Percentiles rank a stretch among this genome's conserved stretches.
These are phyloP conservation scores for Hortiboletus campestris DNA, from an alignment of 768 basidiomycete genomes.

Conservation along the genomic window DNA sequence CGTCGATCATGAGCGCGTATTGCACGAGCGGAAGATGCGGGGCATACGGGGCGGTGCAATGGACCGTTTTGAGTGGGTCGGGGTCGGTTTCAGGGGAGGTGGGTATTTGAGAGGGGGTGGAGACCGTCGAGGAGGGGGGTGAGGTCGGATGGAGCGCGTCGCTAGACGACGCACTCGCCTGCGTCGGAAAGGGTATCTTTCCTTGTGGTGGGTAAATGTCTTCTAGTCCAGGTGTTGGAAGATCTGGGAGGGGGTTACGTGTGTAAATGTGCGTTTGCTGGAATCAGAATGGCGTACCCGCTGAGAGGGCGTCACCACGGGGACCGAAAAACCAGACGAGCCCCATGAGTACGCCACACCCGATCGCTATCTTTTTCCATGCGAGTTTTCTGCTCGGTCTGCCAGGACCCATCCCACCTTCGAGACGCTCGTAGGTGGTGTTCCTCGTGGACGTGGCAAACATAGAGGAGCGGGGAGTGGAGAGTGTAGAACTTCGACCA, in stretches of 20 bases:
- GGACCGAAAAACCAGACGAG: slow-evolving; percentile 72
- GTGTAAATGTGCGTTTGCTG: neutral
- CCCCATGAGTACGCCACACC: slow-evolving; percentile 51
- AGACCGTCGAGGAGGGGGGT: neutral
- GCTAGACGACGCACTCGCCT: neutral
- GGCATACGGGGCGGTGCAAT: slow-evolving; percentile 61
- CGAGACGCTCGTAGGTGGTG: slow-evolving; percentile 57
- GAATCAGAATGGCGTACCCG: slow-evolving; percentile 12
- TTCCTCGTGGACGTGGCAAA: slow-evolving; percentile 35
- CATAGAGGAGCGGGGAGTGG: slow-evolving; percentile 17
- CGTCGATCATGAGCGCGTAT: slow-evolving; percentile 97
- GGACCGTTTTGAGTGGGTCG: slow-evolving; percentile 66
- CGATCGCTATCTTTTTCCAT: slow-evolving; percentile 72
- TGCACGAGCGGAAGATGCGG: slow-evolving; percentile 63
- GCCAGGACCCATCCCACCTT: slow-evolving; percentile 56
- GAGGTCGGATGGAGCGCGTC: neutral
- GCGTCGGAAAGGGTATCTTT: slow-evolving; percentile 12
- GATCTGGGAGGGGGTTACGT: slow-evolving; percentile 1
- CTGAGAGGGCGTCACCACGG: slow-evolving; percentile 15
- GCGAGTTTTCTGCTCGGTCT: slow-evolving; percentile 35
- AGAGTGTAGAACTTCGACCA: slow-evolving; percentile 13
- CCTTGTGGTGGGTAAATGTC: slow-evolving; percentile 23
- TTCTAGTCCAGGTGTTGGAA: slow-evolving; percentile 17
- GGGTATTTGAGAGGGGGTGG: slow-evolving; percentile 27
- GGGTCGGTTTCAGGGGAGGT: slow-evolving; percentile 71